Evolutionary conservation across 1,284 basidiomycete species (phyloP).

Genomic region (Trametes hirsuta): DNA sequence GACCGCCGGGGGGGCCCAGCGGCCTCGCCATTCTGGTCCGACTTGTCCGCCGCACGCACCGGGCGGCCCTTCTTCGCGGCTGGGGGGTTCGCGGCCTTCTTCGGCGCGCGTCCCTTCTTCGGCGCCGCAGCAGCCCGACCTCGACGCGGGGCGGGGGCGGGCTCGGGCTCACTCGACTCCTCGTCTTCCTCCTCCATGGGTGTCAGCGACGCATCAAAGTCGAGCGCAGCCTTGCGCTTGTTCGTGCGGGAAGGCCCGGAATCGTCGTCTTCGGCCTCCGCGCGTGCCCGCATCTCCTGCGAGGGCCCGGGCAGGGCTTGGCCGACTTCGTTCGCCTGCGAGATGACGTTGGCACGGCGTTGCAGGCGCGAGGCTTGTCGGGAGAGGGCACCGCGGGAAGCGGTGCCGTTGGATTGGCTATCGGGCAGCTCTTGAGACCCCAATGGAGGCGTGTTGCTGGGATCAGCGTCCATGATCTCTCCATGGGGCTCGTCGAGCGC

Average conservation of each 20-base stretch:
- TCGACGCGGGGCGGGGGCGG: neutral
- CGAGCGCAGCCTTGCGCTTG: constrained; percentile 30
- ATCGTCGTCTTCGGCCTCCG: constrained; percentile 6
- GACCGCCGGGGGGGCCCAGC: constrained; percentile 6
- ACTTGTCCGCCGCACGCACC: neutral
- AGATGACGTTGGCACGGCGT: constrained; percentile 51
- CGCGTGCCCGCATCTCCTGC: constrained; percentile 21
- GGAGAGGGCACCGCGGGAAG: neutral
- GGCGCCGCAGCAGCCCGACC: neutral
- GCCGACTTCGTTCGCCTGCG: constrained; percentile 39
- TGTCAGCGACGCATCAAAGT: constrained; percentile 27
- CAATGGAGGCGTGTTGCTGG: constrained; percentile 9
- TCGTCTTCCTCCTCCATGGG: constrained; percentile 29
- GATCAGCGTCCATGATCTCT: neutral
- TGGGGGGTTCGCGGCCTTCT: constrained; percentile 8
- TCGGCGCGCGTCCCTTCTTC: constrained; percentile 10
- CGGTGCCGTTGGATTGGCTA: constrained; percentile 13
- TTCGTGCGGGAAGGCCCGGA: constrained; percentile 14
- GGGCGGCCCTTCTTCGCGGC: constrained; percentile 12
- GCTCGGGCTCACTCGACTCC: constrained; percentile 9
- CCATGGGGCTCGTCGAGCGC: constrained; percentile 6
- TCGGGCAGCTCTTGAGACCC: constrained; percentile 8
- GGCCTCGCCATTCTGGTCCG: constrained; percentile 1
- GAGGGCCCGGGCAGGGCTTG: constrained; percentile 19
- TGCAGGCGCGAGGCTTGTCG: constrained; percentile 42